Evolutionary conservation across 2,329 filamentous ascomycete species (phyloP), one percentile per base, ranked within the genome.

Genomic region (Exophiala viscosa): DNA sequence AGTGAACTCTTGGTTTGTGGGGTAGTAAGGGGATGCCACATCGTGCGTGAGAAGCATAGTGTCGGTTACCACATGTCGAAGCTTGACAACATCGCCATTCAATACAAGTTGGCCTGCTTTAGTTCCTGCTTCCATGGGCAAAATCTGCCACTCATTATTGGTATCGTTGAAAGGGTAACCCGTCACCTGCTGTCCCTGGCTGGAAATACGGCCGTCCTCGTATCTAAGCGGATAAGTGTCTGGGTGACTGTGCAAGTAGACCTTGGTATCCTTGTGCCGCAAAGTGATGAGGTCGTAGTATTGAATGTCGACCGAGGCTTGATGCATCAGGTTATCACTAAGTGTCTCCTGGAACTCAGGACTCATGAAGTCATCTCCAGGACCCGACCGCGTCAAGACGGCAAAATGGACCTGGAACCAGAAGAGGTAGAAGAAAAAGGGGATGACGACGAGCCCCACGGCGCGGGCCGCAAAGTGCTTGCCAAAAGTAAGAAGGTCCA

Each of bases 321-420:
- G 84, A 55, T 90, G 82, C 89, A 99, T 93, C 56, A 87, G 74
- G 67, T 99, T 99, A 76, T 99, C 92, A 66, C 87, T 90, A 59
- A 99, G 77, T 1, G 93, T 97, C 75, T 96, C 91, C 75, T 99
- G 93, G 76, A 99, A 99, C 66, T 93, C 90, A 1, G 93, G 93
- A 3, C 87, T 90, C 93, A 99, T 99, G 75, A 99, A 99, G 66
- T 97, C 92, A 67, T 99, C 93, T 48, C 93, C 93, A 40, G 93
- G 92, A 33, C 93, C 93, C 47, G 93, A 97, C 55, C 86, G 82
- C 61, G 76, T 86, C 58, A 99, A 80, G 64, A 99, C 89, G 40
- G 89, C 80, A 70, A 99, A 99, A 75, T 99, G 93, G 28, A 99
- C 91, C 79, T 99, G 93, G 85, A 99, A 99, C 93, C 93, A 99